Evolutionary conservation across 2,329 filamentous ascomycete species (phyloP), one percentile per base, ranked within the genome.

Genomic region (Talaromyces sp.): DNA sequence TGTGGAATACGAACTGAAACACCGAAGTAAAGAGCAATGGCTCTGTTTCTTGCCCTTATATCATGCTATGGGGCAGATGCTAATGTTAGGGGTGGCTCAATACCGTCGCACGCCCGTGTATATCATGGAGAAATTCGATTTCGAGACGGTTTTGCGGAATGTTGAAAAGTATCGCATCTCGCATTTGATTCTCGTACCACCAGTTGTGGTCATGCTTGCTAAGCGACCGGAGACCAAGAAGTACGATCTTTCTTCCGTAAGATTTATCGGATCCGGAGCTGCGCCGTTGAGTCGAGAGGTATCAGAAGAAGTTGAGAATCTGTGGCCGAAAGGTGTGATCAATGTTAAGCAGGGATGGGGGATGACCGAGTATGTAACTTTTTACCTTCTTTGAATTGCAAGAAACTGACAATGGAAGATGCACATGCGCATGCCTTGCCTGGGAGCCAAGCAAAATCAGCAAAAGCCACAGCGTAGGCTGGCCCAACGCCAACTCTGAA

Each of bases 21-120:
- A 71, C 68, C 77, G 67, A 66, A 80, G 70, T 68, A 80, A 72
- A 70, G 58, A 66, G 13, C 81, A 75, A 22, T 79, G 76, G 66
- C 80, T 94, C 9, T 89, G 87, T 72, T 90, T 92, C 75, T 80
- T 95, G 22, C 92, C 92, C 0, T 86, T 93, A 79, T 93, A 90
- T 71, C 90, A 92, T 73, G 88, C 88, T 13, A 89, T 86, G 75
- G 88, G 85, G 27, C 92, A 95, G 80, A 89, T 88, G 3, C 8
- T 62, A 2, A 59, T 52, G 19, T 86, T 87, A 68, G 92, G 88
- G 73, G 84, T 89, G 71, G 86, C 88, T 58, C 85, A 82, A 63
- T 83, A 84, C 56, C 75, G 84, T 50, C 80, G 82, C n/a, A 78
- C 87, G 1, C 89, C 89, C 1, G 85, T 91, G 15, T 96, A 94